Evolutionary conservation across 306 rosid genomes (phyloP).

Genomic region (Begonia loranthoides): DNA sequence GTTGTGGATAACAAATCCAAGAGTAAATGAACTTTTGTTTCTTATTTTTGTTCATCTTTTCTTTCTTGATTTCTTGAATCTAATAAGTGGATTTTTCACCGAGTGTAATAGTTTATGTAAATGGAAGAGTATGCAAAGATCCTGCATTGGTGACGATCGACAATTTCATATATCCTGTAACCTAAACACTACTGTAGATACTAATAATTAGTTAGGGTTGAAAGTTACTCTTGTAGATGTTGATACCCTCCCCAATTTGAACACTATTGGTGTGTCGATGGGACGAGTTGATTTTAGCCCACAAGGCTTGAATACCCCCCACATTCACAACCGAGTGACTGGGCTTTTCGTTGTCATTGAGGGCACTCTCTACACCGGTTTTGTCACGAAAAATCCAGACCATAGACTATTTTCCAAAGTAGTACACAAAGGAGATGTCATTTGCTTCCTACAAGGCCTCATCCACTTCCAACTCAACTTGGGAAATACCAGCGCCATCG

Average conservation of each 20-base stretch:
- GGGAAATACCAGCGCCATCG: background rate
- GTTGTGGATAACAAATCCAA: background rate
- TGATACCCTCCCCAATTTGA: constrained; percentile 4
- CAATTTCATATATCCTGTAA: constrained; percentile 6
- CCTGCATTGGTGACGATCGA: background rate
- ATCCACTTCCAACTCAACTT: constrained; percentile 10
- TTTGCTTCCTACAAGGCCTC: constrained; percentile 7
- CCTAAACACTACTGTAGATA: background rate
- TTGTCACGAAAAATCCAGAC: constrained; percentile 5
- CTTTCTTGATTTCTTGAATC: too few relatives aligned
- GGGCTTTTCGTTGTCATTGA: constrained; percentile 5
- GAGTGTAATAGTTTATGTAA: constrained; percentile 1
- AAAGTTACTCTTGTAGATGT: constrained; percentile 7
- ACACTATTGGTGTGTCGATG: constrained; percentile 8
- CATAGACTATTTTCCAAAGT: constrained; percentile 1
- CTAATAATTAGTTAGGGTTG: background rate
- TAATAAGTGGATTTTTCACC: too few relatives aligned
- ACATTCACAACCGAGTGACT: constrained; percentile 7
- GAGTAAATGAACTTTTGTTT: too few relatives aligned
- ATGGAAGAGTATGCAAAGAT: constrained; percentile 12
- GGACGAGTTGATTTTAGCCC: constrained; percentile 6
- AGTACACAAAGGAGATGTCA: constrained; percentile 7
- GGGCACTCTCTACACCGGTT: constrained; percentile 6
- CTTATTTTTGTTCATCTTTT: too few relatives aligned
- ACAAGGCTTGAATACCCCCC: constrained; percentile 3